Evolutionary conservation across 2,329 filamentous ascomycete genomes (phyloP), one percentile per base, ranked within the genome.

Genomic region (Fusarium protoensiforme): DNA sequence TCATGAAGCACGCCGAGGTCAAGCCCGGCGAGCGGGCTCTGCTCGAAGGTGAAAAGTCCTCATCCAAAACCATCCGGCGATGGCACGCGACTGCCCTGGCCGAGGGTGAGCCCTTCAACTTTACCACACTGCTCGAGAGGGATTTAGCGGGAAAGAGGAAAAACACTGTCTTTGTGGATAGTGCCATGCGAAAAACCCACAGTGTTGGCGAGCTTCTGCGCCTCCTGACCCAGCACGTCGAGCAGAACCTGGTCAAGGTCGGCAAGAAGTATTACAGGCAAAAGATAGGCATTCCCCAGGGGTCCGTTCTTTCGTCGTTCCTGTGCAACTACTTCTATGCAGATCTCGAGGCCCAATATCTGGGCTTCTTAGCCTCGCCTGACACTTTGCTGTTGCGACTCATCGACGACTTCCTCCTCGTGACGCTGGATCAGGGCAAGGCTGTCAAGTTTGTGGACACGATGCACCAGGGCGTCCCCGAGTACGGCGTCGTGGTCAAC

Each of bases 251-350:
- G 29, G 91, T 99, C 78, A 94, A 93, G 78, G 92, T 98, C 41
- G 95, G 95, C 56, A 96, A 95, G 83, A 94, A 92, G 75, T 95
- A 92, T 80, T 98, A 96, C 80, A 90, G 94, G 27, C 96, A 99
- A 80, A 96, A 92, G 80, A 85, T 88, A 24, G 96, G 96, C 16
- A 98, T 99, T 41, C 95, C 96, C 0, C 96, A 99, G 81, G 96
- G 96, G 9, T 98, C 95, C 0, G 89, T 98, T 1, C 81, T 99
- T 7, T 98, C 95, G 0, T 93, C 92, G 48, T 86, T 95, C 43
- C 86, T 99, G 7, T 98, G 96, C 86, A 98, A 95, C 82, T 96
- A 97, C 83, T 98, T 98, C 81, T 99, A 99, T 79, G 95, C 94
- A 7, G 91, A 96, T 71, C 88, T 98, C 2, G 96, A 99, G 81